Conservation (phyloP, 805 yeast species). For the Lachancea dasiensis region DNA sequence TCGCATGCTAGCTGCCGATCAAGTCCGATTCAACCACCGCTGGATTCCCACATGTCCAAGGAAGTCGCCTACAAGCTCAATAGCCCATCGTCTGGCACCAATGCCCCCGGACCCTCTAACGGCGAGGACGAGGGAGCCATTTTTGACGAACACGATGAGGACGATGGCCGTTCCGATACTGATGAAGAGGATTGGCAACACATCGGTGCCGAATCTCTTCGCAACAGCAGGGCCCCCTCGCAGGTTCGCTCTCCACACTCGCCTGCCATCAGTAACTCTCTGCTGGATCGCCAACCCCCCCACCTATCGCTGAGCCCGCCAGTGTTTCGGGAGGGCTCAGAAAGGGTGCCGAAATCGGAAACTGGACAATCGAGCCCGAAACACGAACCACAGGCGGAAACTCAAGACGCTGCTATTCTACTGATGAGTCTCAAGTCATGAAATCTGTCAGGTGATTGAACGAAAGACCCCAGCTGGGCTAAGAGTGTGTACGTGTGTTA, state of each 20-base stretch:
- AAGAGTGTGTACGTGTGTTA: too few species aligned
- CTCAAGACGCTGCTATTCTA: constrained; percentile 27
- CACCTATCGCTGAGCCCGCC: constrained; percentile 8
- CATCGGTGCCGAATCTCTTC: constrained; percentile 70
- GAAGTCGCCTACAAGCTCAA: constrained; percentile 5
- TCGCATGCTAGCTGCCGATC: constrained; percentile 17
- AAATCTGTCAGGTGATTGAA: too few species aligned
- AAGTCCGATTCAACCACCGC: constrained; percentile 5
- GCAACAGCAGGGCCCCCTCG: constrained; percentile 29
- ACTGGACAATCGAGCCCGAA: background rate
- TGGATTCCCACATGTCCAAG: background rate
- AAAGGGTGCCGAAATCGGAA: background rate
- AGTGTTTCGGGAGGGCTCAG: constrained; percentile 1
- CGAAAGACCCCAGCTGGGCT: too few species aligned
- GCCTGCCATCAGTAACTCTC: background rate
- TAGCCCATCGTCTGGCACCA: constrained; percentile 9
- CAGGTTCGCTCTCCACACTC: constrained; percentile 7
- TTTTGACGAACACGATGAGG: constrained; percentile 21
- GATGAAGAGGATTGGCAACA: constrained; percentile 98
- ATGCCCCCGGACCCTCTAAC: constrained; percentile 1
- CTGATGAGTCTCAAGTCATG: constrained; percentile 30
- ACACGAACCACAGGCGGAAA: constrained; percentile 12
- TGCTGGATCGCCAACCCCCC: constrained; percentile 7
- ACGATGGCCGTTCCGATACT: constrained; percentile 52
- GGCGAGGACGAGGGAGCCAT: constrained; percentile 2